Base-by-base conservation (phyloP, 208 protist genomes). In the Leishmania gerbilli region DNA sequence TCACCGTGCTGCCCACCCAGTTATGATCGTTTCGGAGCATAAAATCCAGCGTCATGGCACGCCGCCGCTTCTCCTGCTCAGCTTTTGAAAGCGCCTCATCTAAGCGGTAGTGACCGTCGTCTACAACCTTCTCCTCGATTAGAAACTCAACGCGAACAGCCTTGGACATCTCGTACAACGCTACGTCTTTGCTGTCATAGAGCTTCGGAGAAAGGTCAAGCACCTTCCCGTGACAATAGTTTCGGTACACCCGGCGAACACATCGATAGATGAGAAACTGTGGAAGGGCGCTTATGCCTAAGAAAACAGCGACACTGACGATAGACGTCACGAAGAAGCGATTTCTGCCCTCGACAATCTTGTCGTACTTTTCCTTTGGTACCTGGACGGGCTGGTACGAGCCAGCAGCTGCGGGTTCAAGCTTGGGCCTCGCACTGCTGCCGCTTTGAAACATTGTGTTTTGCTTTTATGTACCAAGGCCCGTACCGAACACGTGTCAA, bases 181-280 rank as follows among this genome's bases (percentile, higher is more conserved):
- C 85, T 6, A 97, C 92, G 77, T 95, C 90, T 34, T 80, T 87
- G 19, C 84, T 82, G 74, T 97, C 92, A 74, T 90, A 89, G 56
- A 97, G 82, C 79, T 97, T 97, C 42, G 94, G 94, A 24, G 90
- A 92, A 40, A 97, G 72, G 80, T 97, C 94, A 7, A 97, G 81
- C 37, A 95, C 94, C 60, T 92, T 90, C 2, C 91, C 92, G 37
- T 71, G 77, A 45, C 91, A 95, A 69, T 89, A 89, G 15, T 80
- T 82, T 24, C 81, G 71, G 79, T 93, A 94, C 72, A 92, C 82
- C n/a, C 67, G 65, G 24, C 84, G 80, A 15, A 92, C 81, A 13
- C 84, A 86, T 17, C 93, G 87, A 75, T 91, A 88, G 62, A 96
- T 92, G 42, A 93, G 60, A 53, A 89, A 83, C 76, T 92, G 88